Evolutionary conservation across 768 basidiomycete species (phyloP).

Genomic region (Cyclocybe cylindracea): DNA sequence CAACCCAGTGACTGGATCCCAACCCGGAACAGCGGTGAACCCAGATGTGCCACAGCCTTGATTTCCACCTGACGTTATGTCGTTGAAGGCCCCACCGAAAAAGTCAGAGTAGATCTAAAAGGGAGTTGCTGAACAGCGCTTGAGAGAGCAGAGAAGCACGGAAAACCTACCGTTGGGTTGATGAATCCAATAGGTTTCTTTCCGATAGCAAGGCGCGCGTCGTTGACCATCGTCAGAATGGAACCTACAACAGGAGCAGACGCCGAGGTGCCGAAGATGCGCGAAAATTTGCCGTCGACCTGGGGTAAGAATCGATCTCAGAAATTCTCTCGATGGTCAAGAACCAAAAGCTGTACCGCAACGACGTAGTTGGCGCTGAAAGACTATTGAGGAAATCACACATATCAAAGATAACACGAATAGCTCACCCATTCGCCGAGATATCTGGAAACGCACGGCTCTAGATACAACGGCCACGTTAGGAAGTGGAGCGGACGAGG

Average conservation of each 20-base stretch:
- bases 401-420: not conserved
- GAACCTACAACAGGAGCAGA: slow-evolving; percentile 48
- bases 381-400: not conserved
- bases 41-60: slow-evolving; percentile 44
- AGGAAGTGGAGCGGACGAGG: not conserved
- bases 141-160: slow-evolving; percentile 6
- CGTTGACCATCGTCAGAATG: slow-evolving; percentile 53
- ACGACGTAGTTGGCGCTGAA: slow-evolving; percentile 45
- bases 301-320: slow-evolving; percentile 9
- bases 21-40: slow-evolving; percentile 33
- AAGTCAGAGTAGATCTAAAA: slow-evolving; percentile 43
- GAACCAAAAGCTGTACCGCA: slow-evolving; percentile 24
- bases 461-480: slow-evolving; percentile 2
- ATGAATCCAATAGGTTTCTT: slow-evolving; percentile 52
- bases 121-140: not conserved
- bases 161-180: slow-evolving; percentile 37
- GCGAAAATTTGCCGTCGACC: slow-evolving; percentile 36
- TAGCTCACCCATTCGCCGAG: slow-evolving; percentile 39
- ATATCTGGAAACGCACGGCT: slow-evolving; percentile 53
- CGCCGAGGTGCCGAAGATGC: slow-evolving; percentile 51
- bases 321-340: not conserved
- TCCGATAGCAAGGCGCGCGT: slow-evolving; percentile 41
- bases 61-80: slow-evolving; percentile 47
- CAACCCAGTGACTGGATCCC: slow-evolving; percentile 51
- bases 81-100: slow-evolving; percentile 46